Evolutionary conservation across 805 yeast genomes (phyloP), one percentile per base, ranked within the genome.

Genomic region (Saccharomycopsis capsularis): DNA sequence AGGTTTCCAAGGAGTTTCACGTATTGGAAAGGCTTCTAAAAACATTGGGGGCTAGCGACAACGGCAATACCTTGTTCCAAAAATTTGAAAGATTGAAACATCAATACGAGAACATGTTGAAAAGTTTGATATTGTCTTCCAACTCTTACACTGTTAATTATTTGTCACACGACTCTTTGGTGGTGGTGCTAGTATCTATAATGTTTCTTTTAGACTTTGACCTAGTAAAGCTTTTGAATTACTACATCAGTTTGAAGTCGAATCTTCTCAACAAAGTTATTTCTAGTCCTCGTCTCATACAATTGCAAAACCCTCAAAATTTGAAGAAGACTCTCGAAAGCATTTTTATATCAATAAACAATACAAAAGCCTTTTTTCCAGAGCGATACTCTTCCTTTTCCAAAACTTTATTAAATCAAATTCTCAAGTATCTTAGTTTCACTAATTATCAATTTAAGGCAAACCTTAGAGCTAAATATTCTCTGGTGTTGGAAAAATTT

Each of bases 1-100:
- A 46, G 21, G 18, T 40, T 2, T 34, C 53, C 2, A 50, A 46
- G 43, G 53, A 50, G 21, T 39, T 50, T n/a, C 41, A 23, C 27
- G 18, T 46, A 23, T 46, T 50, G n/a, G 45, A 34, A 4, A 24
- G n/a, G 15, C 16, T 44, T 6, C n/a, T 44, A 18, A 5, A 13
- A 29, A 3, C 7, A 15, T 36, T 35, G 11, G 15, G 29, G 3
- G 16, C 35, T 24, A 42, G 40, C 22, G 42, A n/a, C 15, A 32
- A 35, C 27, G 2, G 16, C 15, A 21, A 45, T 24, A 23, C 43
- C 4, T 21, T 48, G 3, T 27, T 3, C 15, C 11, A 18, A 7
- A 39, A 35, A 15, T 42, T 37, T 16, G 23, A n/a, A 13, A 21
- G 22, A 9, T n/a, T 42, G 23, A 47, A 42, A 19, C 4, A 15